Conservation (phyloP, 2,329 filamentous ascomycete species). For the Xenoacremonium recifei region DNA sequence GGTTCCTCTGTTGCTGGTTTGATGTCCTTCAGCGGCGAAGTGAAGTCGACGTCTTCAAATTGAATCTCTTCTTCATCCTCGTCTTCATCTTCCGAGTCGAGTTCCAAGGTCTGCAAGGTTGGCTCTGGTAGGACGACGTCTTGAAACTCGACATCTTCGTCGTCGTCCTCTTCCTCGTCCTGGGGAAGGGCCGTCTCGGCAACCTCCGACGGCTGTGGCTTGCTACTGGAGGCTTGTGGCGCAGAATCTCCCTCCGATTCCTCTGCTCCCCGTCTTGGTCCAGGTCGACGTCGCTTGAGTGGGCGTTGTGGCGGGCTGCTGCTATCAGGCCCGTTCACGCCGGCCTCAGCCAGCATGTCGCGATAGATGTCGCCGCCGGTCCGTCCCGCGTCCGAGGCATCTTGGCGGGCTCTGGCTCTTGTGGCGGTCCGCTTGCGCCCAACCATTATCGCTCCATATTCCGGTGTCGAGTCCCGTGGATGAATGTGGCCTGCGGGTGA, state of each 20-base stretch:
- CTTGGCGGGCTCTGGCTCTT: constrained; percentile 19
- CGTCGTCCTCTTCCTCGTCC: constrained; percentile 36
- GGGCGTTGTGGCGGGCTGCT: constrained; percentile 37
- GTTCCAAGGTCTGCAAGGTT: constrained; percentile 50
- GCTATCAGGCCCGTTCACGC: constrained; percentile 30
- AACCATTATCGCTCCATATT: constrained; percentile 27
- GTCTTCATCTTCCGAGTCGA: constrained; percentile 47
- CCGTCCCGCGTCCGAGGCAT: constrained; percentile 11
- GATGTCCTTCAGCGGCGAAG: constrained; percentile 22
- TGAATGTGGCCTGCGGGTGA: not conserved
- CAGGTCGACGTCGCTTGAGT: constrained; percentile 36
- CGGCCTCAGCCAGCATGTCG: constrained; percentile 50
- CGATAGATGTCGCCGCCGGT: constrained; percentile 42
- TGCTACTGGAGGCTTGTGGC: not conserved
- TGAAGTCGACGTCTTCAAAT: constrained; percentile 51
- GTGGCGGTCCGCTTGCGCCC: constrained; percentile 28
- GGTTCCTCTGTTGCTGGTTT: constrained; percentile 22
- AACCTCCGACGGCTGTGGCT: not conserved
- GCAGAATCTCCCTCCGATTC: not conserved
- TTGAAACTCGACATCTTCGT: constrained; percentile 47
- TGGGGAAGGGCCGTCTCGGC: not conserved
- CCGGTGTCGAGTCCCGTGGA: not conserved
- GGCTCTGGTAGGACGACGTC: constrained; percentile 48
- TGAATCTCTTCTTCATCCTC: constrained; percentile 40
- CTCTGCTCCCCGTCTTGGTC: constrained; percentile 6